Percentiles rank a stretch among this genome's conserved stretches.
Evolutionary conservation across 2,329 filamentous ascomycete genomes (phyloP).

Genomic region (Phialemoniopsis sp.): DNA sequence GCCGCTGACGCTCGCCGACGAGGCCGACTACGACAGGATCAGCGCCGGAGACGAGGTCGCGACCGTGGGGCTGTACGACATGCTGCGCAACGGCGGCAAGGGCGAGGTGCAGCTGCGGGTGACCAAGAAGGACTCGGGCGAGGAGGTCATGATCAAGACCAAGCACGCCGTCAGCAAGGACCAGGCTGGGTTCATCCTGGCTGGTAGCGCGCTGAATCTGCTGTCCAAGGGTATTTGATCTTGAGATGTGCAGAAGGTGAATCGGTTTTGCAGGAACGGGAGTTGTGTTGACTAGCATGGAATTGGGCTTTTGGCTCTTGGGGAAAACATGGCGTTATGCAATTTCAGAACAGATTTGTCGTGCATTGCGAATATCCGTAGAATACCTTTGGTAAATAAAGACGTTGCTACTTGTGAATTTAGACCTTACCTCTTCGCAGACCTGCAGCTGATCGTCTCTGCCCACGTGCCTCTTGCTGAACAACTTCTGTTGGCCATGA

Average conservation of each 20-base stretch:
- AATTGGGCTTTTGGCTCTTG: not conserved
- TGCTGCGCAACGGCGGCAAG: conserved; percentile 72
- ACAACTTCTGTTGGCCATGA: too few species aligned
- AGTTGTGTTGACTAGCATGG: too few species aligned
- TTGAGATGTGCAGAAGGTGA: too few species aligned
- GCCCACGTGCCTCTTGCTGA: too few species aligned
- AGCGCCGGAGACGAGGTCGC: conserved; percentile 77
- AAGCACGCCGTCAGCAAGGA: conserved; percentile 86
- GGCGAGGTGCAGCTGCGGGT: conserved; percentile 70
- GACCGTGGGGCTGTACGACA: conserved; percentile 80
- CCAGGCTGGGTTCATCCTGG: conserved; percentile 87
- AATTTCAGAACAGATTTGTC: too few species aligned
- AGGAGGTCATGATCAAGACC: conserved; percentile 68
- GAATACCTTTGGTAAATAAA: too few species aligned
- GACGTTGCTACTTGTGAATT: too few species aligned
- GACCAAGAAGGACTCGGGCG: conserved; percentile 55
- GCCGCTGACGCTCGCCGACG: conserved; percentile 84
- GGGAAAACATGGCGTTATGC: too few species aligned
- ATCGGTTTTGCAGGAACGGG: conserved; percentile 3
- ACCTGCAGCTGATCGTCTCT: too few species aligned
- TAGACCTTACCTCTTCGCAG: too few species aligned
- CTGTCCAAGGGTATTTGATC: conserved; percentile 59
- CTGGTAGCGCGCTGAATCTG: conserved; percentile 89
- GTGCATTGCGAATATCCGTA: too few species aligned
- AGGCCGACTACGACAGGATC: conserved; percentile 82